These are phyloP conservation scores for Aspergillus alliaceus DNA, from an alignment of 2,329 filamentous ascomycete species.

Conservation along the genomic window DNA sequence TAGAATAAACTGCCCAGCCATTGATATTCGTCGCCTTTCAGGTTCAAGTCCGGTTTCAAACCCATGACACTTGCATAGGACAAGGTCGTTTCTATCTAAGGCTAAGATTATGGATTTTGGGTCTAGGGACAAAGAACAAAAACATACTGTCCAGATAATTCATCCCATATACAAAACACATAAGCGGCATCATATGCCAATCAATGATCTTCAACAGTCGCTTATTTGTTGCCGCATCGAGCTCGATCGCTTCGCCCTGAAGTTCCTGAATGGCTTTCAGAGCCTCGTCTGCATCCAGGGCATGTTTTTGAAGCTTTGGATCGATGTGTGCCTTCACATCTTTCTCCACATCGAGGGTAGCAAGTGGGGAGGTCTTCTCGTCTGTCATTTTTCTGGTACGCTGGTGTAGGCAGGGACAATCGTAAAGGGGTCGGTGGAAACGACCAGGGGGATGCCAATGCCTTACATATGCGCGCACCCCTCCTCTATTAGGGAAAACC, in stretches of 20 bases:
- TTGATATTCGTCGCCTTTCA: conserved; percentile 49
- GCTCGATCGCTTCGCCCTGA: conserved; percentile 52
- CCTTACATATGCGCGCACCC: background rate
- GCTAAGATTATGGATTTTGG: background rate
- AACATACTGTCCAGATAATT: conserved; percentile 56
- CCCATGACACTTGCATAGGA: conserved; percentile 58
- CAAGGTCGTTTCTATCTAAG: conserved; percentile 44
- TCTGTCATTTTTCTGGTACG: conserved; percentile 16
- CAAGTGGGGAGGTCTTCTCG: conserved; percentile 40
- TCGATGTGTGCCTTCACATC: conserved; percentile 20
- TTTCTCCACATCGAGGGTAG: conserved; percentile 22
- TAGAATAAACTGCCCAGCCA: conserved; percentile 56
- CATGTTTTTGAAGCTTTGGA: conserved; percentile 50
- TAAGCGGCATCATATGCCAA: conserved; percentile 60
- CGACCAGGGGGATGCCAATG: background rate
- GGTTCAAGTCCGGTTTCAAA: conserved; percentile 47
- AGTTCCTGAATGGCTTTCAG: conserved; percentile 55
- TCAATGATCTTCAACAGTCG: conserved; percentile 63
- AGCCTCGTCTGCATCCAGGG: conserved; percentile 61
- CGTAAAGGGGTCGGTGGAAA: background rate
- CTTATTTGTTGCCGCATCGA: conserved; percentile 59
- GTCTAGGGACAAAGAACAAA: background rate
- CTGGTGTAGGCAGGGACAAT: background rate
- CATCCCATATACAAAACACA: conserved; percentile 60
- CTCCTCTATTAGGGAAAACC: background rate